phyloP scores from a whole-genome alignment of 768 basidiomycete genomes.

The Rhizopogon roseolus region DNA sequence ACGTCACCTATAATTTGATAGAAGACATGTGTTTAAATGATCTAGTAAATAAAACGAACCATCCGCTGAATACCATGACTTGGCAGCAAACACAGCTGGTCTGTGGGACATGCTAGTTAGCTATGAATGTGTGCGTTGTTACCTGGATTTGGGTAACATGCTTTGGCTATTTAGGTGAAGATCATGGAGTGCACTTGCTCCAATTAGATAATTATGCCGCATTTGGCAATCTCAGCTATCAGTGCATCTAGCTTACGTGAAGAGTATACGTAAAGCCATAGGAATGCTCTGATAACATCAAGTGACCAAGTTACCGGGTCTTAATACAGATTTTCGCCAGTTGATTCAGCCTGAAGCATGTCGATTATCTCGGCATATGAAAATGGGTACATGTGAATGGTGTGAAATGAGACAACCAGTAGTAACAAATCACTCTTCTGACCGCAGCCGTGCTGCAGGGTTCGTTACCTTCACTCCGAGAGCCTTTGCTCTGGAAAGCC shows the following conservation, averaged over 20 bases:
- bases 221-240: constrained; percentile 17
- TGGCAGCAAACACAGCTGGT: constrained; percentile 72
- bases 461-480: constrained; percentile 94
- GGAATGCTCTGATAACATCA: background rate
- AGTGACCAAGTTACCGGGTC: background rate
- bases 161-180: constrained; percentile 1
- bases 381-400: constrained; percentile 46
- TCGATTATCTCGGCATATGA: constrained; percentile 45
- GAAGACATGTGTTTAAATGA: constrained; percentile 10
- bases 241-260: too few relatives aligned
- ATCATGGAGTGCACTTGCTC: constrained; percentile 6
- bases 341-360: constrained; percentile 34
- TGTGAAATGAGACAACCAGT: constrained; percentile 31
- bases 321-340: background rate
- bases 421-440: constrained; percentile 73
- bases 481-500: constrained; percentile 61
- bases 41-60: constrained; percentile 35
- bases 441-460: constrained; percentile 85
- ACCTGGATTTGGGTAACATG: constrained; percentile 23
- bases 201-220: constrained; percentile 14
- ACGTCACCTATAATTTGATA: constrained; percentile 38
- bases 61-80: constrained; percentile 82
- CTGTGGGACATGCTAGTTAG: constrained; percentile 23
- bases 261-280: too few relatives aligned
- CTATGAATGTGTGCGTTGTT: constrained; percentile 3